A percentile compares a stretch with the other conserved stretches of the same genome.
phyloP scores from a whole-genome alignment of 2,329 filamentous ascomycete species.

The Hypocreales sp. region DNA sequence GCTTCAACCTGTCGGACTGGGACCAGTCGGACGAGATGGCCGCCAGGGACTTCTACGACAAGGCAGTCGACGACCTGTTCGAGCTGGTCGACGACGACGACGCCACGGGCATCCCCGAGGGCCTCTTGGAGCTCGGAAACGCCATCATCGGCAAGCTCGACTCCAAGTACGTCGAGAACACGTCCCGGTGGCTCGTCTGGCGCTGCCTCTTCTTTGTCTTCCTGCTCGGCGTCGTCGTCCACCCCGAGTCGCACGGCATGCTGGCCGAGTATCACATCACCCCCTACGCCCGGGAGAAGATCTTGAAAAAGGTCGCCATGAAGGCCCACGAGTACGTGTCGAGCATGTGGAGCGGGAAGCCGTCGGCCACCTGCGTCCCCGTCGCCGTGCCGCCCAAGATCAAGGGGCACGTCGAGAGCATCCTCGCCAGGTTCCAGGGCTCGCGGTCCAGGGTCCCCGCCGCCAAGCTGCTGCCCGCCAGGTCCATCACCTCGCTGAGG shows the following conservation, averaged over 20 bases:
- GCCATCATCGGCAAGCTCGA: conserved; percentile 69
- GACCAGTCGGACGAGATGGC: conserved; percentile 67
- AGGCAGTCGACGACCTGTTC: conserved; percentile 67
- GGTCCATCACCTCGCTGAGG: conserved; percentile 55
- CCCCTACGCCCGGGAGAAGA: conserved; percentile 75
- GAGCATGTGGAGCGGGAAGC: conserved; percentile 57
- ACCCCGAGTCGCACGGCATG: conserved; percentile 68
- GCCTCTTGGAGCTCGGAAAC: conserved; percentile 69
- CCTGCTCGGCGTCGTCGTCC: conserved; percentile 66
- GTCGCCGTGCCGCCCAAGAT: conserved; percentile 42
- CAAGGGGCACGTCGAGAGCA: conserved; percentile 54
- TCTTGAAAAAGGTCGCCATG: conserved; percentile 63
- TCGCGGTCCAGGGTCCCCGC: conserved; percentile 30
- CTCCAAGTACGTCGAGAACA: conserved; percentile 54
- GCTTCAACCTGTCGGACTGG: conserved; percentile 57
- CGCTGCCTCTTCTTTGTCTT: conserved; percentile 90
- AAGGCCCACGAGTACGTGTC: conserved; percentile 66
- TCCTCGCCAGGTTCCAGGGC: conserved; percentile 48
- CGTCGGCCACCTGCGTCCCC: conserved; percentile 34
- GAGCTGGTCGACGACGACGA: conserved; percentile 75
- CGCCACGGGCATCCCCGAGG: conserved; percentile 71
- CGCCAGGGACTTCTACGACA: conserved; percentile 77
- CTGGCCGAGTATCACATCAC: conserved; percentile 87
- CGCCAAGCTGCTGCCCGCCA: conserved; percentile 51
- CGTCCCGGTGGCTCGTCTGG: conserved; percentile 70